These are phyloP conservation scores for Ogataea naganishii DNA, from an alignment of 805 yeast species.

Conservation along the genomic window DNA sequence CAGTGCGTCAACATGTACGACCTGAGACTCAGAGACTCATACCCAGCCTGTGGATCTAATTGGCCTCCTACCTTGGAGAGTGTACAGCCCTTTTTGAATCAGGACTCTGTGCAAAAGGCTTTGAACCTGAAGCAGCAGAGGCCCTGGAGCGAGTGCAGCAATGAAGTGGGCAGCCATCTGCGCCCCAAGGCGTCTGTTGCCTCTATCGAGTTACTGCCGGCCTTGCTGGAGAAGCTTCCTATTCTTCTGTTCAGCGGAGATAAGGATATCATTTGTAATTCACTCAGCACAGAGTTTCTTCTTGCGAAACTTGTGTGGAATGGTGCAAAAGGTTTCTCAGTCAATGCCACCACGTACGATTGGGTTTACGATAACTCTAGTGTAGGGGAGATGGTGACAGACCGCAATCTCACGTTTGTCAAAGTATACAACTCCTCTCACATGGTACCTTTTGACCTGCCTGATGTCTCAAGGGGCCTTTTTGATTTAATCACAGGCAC, in stretches of 20 bases:
- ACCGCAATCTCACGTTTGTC: slow-evolving; percentile 69
- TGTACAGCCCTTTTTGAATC: slow-evolving; percentile 43
- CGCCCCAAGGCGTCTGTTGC: slow-evolving; percentile 47
- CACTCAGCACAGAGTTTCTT: slow-evolving; percentile 61
- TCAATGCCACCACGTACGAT: slow-evolving; percentile 18
- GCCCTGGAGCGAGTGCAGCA: slow-evolving; percentile 75
- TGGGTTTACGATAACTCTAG: slow-evolving; percentile 36
- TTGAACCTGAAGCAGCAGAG: slow-evolving; percentile 35
- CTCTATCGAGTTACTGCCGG: slow-evolving; percentile 60
- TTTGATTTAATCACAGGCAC: slow-evolving; percentile 41
- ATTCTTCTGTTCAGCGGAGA: slow-evolving; percentile 80
- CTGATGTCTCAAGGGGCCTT: slow-evolving; percentile 61
- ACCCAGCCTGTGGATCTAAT: slow-evolving; percentile 82
- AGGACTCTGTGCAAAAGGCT: slow-evolving; percentile 34
- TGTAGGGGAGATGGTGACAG: slow-evolving; percentile 35
- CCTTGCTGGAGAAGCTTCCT: slow-evolving; percentile 46
- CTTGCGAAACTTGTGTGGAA: slow-evolving; percentile 60
- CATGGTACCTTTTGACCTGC: slow-evolving; percentile 86
- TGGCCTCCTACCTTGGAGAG: slow-evolving; percentile 69
- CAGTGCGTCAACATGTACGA: slow-evolving; percentile 83
- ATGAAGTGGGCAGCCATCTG: slow-evolving; percentile 44
- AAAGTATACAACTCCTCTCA: slow-evolving; percentile 74
- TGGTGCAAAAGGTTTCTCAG: slow-evolving; percentile 45
- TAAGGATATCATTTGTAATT: slow-evolving; percentile 83
- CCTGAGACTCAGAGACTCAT: slow-evolving; percentile 56